Evolutionary conservation across 306 rosid genomes (phyloP), one percentile per base, ranked within the genome.

Genomic region (Malus domestica): DNA sequence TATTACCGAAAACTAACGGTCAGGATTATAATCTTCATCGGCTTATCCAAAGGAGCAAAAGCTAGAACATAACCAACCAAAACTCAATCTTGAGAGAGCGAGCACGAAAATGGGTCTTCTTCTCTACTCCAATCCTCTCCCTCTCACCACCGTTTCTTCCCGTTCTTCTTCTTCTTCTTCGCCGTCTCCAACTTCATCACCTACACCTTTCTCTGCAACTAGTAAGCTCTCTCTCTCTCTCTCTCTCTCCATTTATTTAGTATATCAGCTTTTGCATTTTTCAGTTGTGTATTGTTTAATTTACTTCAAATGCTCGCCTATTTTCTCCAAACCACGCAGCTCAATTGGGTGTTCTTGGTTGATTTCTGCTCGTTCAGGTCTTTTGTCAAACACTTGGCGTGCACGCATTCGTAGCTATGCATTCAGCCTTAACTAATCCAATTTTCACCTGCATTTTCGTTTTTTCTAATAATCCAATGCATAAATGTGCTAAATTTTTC

Each of bases 91-190:
- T 55, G 10, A 22, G 40, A 6, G 22, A 16, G 23, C 20, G 3
- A 25, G 3, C 14, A 46, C 40, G 49, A 78, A 54, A 6, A 89
- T 94, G 97, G 88, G 89, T 75, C 82, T 82, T 55, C 80, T 90
- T 54, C 84, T 86, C 76, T 82, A 81, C 79, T 83, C 78, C 81
- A 86, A 85, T 87, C 86, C 88, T 71, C 64, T 85, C 30, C 74
- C 77, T 23, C 78, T 77, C 78, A 83, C 77, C 80, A 71, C 62
- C 79, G 29, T 80, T 18, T 66, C 86, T 22, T 67, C 73, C 4
- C 69, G 81, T 15, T 71, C 86, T 57, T 65, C 91, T 71, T 78
- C 84, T 35, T 35, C 2, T 42, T 78, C 84, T 15, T 49, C 55
- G 33, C 61, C 82, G 3, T 71, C 32, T 49, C 68, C 76, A 32